Conservation (phyloP, 1,284 basidiomycete genomes). For the Stygiomarasmius scandens region DNA sequence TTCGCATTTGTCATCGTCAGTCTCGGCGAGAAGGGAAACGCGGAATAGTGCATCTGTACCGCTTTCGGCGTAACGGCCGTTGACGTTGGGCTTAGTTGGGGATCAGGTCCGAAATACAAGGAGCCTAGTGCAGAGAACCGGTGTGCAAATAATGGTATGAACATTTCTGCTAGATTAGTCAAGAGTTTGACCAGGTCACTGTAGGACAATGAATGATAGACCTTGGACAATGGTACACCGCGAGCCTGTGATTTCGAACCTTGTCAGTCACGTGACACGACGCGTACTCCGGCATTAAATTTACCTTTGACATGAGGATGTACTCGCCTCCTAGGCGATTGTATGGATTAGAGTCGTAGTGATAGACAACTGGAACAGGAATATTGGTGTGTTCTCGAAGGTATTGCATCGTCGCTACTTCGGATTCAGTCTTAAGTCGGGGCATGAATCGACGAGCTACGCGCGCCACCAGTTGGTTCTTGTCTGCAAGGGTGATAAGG, state of each 20-base stretch:
- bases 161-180: slow-evolving; percentile 62
- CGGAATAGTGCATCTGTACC: slow-evolving; percentile 36
- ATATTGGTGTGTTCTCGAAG: slow-evolving; percentile 67
- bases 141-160: slow-evolving; percentile 74
- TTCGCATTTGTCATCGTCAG: slow-evolving; percentile 31
- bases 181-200: slow-evolving; percentile 62
- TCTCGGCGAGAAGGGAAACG: slow-evolving; percentile 45
- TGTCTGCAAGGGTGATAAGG: slow-evolving; percentile 65
- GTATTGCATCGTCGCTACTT: slow-evolving; percentile 79
- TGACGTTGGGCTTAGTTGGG: slow-evolving; percentile 29
- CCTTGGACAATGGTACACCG: slow-evolving; percentile 66
- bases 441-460: slow-evolving; percentile 84
- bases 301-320: slow-evolving; percentile 81
- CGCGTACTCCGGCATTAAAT: slow-evolving; percentile 67
- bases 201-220: slow-evolving; percentile 70
- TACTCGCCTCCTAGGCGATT: slow-evolving; percentile 82
- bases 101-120: slow-evolving; percentile 60
- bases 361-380: slow-evolving; percentile 72
- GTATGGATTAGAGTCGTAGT: slow-evolving; percentile 79
- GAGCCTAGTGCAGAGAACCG: slow-evolving; percentile 75
- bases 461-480: slow-evolving; percentile 68
- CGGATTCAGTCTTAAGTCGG: slow-evolving; percentile 78
- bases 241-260: slow-evolving; percentile 50
- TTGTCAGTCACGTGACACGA: slow-evolving; percentile 9
- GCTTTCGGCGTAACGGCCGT: slow-evolving; percentile 44